phyloP scores from a whole-genome alignment of 1,139 yeast genomes.

The Saccharomycopsis crataegensis region DNA sequence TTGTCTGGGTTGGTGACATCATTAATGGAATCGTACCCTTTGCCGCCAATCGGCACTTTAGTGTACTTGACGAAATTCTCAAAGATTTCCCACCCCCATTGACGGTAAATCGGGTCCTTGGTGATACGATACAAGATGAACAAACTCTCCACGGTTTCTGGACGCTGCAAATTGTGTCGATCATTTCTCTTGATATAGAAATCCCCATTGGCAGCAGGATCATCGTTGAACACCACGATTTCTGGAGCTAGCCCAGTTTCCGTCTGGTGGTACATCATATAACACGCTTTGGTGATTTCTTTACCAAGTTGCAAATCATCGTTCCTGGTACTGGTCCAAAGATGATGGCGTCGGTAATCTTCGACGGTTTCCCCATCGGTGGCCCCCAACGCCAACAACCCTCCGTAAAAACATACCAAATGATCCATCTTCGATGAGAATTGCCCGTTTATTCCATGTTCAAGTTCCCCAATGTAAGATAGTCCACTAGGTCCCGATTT shows the following conservation, averaged over 20 bases:
- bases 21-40: slow-evolving; percentile 60
- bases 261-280: slow-evolving; percentile 69
- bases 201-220: slow-evolving; percentile 34
- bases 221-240: slow-evolving; percentile 68
- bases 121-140: slow-evolving; percentile 77
- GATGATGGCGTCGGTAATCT: slow-evolving; percentile 38
- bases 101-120: slow-evolving; percentile 71
- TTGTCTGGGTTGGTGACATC: slow-evolving; percentile 50
- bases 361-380: slow-evolving; percentile 59
- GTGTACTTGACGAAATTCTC: slow-evolving; percentile 59
- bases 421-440: slow-evolving; percentile 87
- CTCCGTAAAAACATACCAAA: slow-evolving; percentile 88
- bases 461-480: slow-evolving; percentile 73
- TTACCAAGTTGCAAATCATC: slow-evolving; percentile 63
- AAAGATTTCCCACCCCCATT: slow-evolving; percentile 89
- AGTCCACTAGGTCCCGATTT: slow-evolving; percentile 53
- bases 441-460: slow-evolving; percentile 52
- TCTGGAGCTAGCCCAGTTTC: slow-evolving; percentile 83
- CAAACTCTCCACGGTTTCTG: slow-evolving; percentile 89
- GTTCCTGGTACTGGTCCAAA: slow-evolving; percentile 42
- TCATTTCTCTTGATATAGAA: slow-evolving; percentile 66
- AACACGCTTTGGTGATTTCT: slow-evolving; percentile 75
- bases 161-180: slow-evolving; percentile 81
- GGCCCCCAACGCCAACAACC: slow-evolving; percentile 84
- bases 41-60: slow-evolving; percentile 41